phyloP scores from a whole-genome alignment of 106 monocot genomes.

The Allium sativum region DNA sequence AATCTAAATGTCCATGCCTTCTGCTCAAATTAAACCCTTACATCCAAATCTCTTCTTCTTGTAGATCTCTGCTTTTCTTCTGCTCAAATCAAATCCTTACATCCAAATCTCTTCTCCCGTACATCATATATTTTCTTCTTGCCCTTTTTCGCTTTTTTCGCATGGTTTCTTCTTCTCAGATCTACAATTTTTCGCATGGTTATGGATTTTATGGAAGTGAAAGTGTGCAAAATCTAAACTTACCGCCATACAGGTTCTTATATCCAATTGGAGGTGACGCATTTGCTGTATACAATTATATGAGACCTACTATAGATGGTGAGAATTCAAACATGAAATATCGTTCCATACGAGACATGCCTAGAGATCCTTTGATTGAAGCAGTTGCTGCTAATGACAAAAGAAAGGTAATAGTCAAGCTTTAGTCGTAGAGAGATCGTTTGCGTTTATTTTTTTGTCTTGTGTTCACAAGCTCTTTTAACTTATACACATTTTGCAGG shows the following conservation, averaged over 20 bases:
- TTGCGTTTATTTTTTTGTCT: background rate
- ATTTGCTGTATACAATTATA: slow-evolving; percentile 24
- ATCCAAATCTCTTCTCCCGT: too few relatives aligned
- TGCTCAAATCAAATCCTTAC: too few relatives aligned
- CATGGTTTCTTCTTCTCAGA: too few relatives aligned
- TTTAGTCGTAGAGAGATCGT: background rate
- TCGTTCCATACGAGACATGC: slow-evolving; percentile 61
- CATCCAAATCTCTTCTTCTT: too few relatives aligned
- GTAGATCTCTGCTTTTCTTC: too few relatives aligned
- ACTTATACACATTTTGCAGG: slow-evolving; percentile 24
- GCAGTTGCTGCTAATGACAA: slow-evolving; percentile 93
- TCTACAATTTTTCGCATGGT: too few relatives aligned
- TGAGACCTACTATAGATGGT: slow-evolving; percentile 21
- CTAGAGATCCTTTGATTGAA: slow-evolving; percentile 87
- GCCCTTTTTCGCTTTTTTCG: too few relatives aligned
- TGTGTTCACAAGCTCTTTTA: background rate
- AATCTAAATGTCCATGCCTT: too few relatives aligned
- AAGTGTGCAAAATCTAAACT: slow-evolving; percentile 19
- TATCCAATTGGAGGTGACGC: slow-evolving; percentile 20
- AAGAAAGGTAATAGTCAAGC: slow-evolving; percentile 53
- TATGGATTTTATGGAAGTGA: slow-evolving; percentile 22
- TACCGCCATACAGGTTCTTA: slow-evolving; percentile 21
- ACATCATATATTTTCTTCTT: too few relatives aligned
- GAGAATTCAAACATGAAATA: slow-evolving; percentile 25
- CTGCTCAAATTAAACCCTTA: too few relatives aligned